Evolutionary conservation across 345 rosid genomes (phyloP).

Genomic region (Citrus inodora): DNA sequence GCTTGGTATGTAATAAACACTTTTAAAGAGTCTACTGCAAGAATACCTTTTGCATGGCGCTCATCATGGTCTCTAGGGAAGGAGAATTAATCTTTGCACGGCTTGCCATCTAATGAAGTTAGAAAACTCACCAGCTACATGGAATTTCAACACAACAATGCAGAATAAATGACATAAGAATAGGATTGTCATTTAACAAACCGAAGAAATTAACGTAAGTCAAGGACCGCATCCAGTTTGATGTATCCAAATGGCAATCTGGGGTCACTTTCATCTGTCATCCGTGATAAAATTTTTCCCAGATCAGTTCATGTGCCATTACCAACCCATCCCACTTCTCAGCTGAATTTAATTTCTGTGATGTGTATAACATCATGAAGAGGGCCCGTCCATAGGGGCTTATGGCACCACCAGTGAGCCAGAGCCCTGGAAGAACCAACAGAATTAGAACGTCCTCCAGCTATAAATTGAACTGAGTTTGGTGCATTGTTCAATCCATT

Average conservation of each 20-base stretch:
- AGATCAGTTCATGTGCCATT: constrained; percentile 48
- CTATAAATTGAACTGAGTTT: not conserved
- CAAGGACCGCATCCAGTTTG: constrained; percentile 69
- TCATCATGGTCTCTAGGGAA: constrained; percentile 56
- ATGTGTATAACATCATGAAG: constrained; percentile 61
- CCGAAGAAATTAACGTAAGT: not conserved
- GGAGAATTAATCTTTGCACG: constrained; percentile 81
- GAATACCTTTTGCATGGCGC: constrained; percentile 47
- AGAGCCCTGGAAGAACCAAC: constrained; percentile 26
- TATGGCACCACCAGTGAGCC: constrained; percentile 54
- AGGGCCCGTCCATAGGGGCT: constrained; percentile 85
- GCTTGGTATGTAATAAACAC: not conserved
- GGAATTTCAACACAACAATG: not conserved
- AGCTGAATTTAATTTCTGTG: constrained; percentile 55
- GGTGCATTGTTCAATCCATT: no score
- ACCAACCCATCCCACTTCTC: constrained; percentile 68
- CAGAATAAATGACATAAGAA: not conserved
- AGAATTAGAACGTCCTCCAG: not conserved
- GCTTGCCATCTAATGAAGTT: constrained; percentile 57
- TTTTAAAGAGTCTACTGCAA: no score
- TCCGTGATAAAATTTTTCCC: constrained; percentile 58
- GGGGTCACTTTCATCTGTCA: constrained; percentile 82
- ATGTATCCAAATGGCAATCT: constrained; percentile 76
- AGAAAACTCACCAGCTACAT: not conserved
- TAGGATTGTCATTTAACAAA: not conserved